phyloP scores from a whole-genome alignment of 176 grass and related monocot species.

The Alloteropsis semialata region DNA sequence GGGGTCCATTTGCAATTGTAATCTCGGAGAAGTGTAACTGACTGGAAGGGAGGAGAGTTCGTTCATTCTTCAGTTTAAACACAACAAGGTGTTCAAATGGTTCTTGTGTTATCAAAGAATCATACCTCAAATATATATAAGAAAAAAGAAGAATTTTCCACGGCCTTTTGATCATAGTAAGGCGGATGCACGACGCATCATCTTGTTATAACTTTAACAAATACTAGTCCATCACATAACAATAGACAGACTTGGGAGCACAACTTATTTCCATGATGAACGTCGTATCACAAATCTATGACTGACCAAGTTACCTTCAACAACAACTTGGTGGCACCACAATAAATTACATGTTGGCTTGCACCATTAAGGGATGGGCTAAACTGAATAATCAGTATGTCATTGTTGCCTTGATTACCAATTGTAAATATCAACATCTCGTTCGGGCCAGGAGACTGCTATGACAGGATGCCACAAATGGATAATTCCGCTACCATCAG shows the following conservation, averaged over 20 bases:
- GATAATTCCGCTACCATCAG: neutral
- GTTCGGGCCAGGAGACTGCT: neutral
- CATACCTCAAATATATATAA: neutral
- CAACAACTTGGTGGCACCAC: neutral
- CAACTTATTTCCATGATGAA: no score
- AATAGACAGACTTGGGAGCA: no score
- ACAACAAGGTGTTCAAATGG: neutral
- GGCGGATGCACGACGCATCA: no score
- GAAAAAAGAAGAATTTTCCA: no score
- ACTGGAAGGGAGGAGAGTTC: slow-evolving; percentile 17
- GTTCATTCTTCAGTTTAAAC: slow-evolving; percentile 31
- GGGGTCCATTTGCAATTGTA: slow-evolving; percentile 37
- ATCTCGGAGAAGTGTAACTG: neutral
- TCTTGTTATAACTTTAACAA: no score
- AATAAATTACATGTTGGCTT: neutral
- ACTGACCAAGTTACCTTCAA: neutral
- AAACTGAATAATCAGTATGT: neutral
- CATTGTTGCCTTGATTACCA: neutral
- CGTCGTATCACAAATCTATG: neutral
- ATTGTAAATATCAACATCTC: neutral
- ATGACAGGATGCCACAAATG: neutral
- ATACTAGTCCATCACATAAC: no score
- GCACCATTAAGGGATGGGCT: neutral
- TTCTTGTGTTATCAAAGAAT: neutral
- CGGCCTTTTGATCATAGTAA: no score